These are phyloP conservation scores for Yarrowia sp. DNA, from an alignment of 805 yeast species.

Conservation along the genomic window DNA sequence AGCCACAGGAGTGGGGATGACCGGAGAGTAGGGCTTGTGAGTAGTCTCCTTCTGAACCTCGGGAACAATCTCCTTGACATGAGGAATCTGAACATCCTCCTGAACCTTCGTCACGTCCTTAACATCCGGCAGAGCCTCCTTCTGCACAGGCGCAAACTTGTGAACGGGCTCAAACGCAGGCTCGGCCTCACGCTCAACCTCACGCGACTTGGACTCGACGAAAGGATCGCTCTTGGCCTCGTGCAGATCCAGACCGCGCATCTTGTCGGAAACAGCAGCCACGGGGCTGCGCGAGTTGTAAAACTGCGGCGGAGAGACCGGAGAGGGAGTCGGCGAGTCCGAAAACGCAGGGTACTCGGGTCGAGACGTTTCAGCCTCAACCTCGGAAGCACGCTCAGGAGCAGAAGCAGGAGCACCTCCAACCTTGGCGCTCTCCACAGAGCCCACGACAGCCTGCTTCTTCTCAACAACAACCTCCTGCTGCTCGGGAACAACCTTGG, in stretches of 20 bases:
- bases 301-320: slow-evolving; percentile 3
- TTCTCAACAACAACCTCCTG: not conserved
- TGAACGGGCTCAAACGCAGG: not conserved
- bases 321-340: not conserved
- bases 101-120: not conserved
- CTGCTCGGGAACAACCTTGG: slow-evolving; percentile 8
- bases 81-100: not conserved
- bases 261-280: not conserved
- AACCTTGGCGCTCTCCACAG: not conserved
- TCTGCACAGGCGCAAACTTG: no score
- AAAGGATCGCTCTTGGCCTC: not conserved
- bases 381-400: no score
- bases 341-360: not conserved
- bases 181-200: no score
- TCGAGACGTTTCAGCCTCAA: no score
- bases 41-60: no score
- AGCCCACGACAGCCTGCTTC: slow-evolving; percentile 3
- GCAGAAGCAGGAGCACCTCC: not conserved
- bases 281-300: slow-evolving; percentile 9
- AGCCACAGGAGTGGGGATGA: slow-evolving; percentile 3
- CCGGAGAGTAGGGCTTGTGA: no score
- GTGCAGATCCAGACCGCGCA: not conserved
- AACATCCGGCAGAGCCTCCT: no score
- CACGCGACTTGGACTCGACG: not conserved
- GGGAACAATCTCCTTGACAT: no score